A percentile compares a stretch with the other conserved stretches of the same genome.
These are phyloP conservation scores for Cercospora canescens DNA, from an alignment of 2,329 filamentous ascomycete species.

Conservation along the genomic window DNA sequence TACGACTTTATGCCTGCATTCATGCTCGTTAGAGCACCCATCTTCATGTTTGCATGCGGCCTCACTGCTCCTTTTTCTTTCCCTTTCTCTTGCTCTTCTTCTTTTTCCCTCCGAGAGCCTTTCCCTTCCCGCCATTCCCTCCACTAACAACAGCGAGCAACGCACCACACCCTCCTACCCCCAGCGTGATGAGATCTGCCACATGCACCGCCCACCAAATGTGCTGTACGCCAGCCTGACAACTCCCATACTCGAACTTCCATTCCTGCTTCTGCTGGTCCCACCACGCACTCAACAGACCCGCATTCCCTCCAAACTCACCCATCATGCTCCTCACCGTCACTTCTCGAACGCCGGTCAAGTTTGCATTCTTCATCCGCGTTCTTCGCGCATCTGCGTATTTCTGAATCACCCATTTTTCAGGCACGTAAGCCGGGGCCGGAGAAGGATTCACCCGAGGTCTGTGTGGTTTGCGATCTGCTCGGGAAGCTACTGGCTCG, in stretches of 20 bases:
- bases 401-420: constrained; percentile 25
- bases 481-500: not conserved
- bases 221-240: constrained; percentile 80
- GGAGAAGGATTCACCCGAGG: not conserved
- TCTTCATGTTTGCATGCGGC: not conserved
- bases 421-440: not conserved
- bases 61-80: not conserved
- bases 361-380: constrained; percentile 1
- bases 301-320: constrained; percentile 87
- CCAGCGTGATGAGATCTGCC: constrained; percentile 57
- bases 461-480: not conserved
- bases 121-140: constrained; percentile 3
- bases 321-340: constrained; percentile 99
- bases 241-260: constrained; percentile 78
- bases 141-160: constrained; percentile 5
- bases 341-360: constrained; percentile 75
- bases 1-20: not conserved
- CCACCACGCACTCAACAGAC: constrained; percentile 86
- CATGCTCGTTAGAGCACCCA: not conserved
- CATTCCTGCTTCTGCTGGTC: constrained; percentile 72
- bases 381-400: constrained; percentile 17
- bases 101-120: constrained; percentile 4
- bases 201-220: constrained; percentile 92
- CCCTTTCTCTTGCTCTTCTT: constrained; percentile 1
- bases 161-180: constrained; percentile 27